phyloP scores from a whole-genome alignment of 2,329 filamentous ascomycete genomes.

The Tetracladium maxilliforme region DNA sequence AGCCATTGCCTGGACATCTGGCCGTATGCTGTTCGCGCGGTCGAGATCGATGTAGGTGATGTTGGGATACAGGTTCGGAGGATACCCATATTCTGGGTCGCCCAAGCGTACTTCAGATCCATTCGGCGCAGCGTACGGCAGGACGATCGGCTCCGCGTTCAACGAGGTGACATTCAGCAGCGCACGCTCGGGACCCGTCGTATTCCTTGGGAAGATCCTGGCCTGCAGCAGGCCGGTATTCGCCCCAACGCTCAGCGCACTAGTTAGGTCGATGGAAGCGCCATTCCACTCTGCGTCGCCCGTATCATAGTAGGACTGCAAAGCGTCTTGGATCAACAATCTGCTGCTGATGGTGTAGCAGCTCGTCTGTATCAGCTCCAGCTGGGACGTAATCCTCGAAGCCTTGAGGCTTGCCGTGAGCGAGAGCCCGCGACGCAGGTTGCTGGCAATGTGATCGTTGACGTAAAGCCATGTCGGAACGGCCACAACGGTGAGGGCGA shows the following conservation, averaged over 20 bases:
- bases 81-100: constrained; percentile 50
- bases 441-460: too few relatives aligned
- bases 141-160: constrained; percentile 30
- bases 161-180: constrained; percentile 48
- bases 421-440: constrained; percentile 49
- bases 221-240: constrained; percentile 47
- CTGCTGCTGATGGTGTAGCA: constrained; percentile 58
- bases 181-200: constrained; percentile 36
- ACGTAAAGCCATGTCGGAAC: constrained; percentile 60
- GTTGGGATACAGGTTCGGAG: constrained; percentile 61
- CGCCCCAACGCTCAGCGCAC: constrained; percentile 46
- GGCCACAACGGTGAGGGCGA: constrained; percentile 63
- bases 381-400: constrained; percentile 62
- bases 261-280: constrained; percentile 50
- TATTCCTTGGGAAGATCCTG: constrained; percentile 56
- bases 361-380: constrained; percentile 65
- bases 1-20: constrained; percentile 23
- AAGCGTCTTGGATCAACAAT: constrained; percentile 38
- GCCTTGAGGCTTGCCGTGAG: constrained; percentile 80
- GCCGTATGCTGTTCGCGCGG: constrained; percentile 22
- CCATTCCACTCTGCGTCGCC: constrained; percentile 42
- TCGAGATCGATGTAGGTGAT: constrained; percentile 49
- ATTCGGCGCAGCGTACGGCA: constrained; percentile 47
- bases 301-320: constrained; percentile 40
- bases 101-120: constrained; percentile 32